Percentiles rank a stretch among this genome's conserved stretches.
These are phyloP conservation scores for Vaucheria bursata DNA, from an alignment of 352 stramenopile genomes.

Conservation along the genomic window DNA sequence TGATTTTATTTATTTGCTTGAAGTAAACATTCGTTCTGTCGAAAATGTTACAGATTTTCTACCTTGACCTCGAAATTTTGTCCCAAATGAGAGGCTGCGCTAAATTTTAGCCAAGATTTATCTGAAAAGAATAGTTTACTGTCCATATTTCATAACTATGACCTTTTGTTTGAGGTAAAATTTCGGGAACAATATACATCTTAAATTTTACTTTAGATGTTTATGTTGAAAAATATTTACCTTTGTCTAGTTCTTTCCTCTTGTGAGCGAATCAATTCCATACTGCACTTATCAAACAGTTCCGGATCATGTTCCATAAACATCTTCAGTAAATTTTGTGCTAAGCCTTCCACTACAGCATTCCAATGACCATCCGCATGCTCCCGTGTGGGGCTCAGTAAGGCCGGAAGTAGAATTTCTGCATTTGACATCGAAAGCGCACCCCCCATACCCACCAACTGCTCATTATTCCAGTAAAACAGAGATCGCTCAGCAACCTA, in stretches of 20 bases:
- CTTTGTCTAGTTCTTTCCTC: background rate
- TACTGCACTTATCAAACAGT: constrained; percentile 52
- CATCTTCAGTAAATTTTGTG: constrained; percentile 74
- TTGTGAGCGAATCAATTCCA: background rate
- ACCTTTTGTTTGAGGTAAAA: too few species aligned
- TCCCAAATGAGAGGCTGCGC: too few species aligned
- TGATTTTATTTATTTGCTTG: too few species aligned
- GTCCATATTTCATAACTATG: too few species aligned
- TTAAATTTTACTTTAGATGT: too few species aligned
- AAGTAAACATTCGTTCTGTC: too few species aligned
- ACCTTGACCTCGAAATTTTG: too few species aligned
- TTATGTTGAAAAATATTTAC: too few species aligned
- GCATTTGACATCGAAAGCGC: constrained; percentile 84
- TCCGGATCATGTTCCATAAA: constrained; percentile 80
- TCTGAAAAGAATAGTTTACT: too few species aligned
- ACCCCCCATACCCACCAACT: constrained; percentile 81
- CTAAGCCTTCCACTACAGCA: constrained; percentile 87
- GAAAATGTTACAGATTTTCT: too few species aligned
- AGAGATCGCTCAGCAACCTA: constrained; percentile 84
- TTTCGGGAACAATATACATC: too few species aligned
- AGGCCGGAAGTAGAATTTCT: constrained; percentile 80
- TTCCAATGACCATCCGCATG: constrained; percentile 90
- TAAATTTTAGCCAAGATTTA: too few species aligned
- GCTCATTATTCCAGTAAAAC: constrained; percentile 98
- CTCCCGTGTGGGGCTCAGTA: constrained; percentile 77